Base-by-base conservation (phyloP, 2,329 filamentous ascomycete genomes). In the Sporothrix schenckii region DNA sequence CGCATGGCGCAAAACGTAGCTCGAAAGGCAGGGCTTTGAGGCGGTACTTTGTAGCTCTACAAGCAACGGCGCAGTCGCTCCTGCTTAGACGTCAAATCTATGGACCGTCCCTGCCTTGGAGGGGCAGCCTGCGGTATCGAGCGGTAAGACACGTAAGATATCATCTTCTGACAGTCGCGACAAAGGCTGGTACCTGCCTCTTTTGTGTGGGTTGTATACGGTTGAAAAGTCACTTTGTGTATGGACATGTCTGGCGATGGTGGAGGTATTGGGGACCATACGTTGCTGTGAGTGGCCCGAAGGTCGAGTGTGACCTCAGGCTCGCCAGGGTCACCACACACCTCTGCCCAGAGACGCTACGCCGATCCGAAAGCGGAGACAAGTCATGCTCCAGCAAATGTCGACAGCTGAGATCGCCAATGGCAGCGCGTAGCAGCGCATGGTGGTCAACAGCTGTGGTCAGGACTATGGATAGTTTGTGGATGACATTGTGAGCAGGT, bases 311-410 rank as follows among this genome's bases (percentile, higher is more conserved):
- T 58, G 30, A 41, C 30, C 54, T 24, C 19, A 53, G 39, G 58
- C 21, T 34, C 53, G 27, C 24, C 56, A 50, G 49, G 49, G 49
- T n/a, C 41, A 27, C 47, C 47, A 52, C 63, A 66, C 49, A 14
- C n/a, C n/a, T 50, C 30, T 10, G 34, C 34, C 30, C 56, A 61
- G 34, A 52, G 44, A 21, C 56, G 47, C 47, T 56, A 53, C 65
- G 69, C 58, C 56, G 70, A 71, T 71, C 66, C 70, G 70, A 71
- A 66, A 69, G 66, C 70, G 70, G 66, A 71, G 70, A 60, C 39
- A 13, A 58, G 19, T 27, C 49, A 39, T 41, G n/a, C 27, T 41
- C 52, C 11, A 44, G 56, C 6, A 50, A 61, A 49, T 24, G 11
- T 44, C n/a, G 34, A 30, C 16, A n/a, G 54, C 19, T 34, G 53